Conservation (phyloP, 768 basidiomycete species). For the Tylopilus intermedius region DNA sequence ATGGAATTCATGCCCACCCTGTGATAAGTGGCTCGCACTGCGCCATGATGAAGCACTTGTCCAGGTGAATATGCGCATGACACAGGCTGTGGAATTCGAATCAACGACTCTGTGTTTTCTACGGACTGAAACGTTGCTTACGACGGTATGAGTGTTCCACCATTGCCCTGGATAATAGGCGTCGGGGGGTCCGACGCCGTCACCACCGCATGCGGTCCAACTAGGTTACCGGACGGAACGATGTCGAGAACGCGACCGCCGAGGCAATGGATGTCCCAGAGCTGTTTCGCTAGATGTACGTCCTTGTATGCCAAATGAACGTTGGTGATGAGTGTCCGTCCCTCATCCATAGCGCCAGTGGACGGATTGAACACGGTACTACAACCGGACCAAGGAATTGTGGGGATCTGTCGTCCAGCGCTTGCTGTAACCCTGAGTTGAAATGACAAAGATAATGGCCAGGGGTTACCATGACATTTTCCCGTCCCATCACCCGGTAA, state of each 20-base stretch:
- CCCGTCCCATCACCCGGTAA: too few relatives aligned
- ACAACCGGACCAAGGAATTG: too few relatives aligned
- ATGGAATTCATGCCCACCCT: conserved; percentile 37
- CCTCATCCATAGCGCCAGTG: background rate
- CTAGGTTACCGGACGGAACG: conserved; percentile 10
- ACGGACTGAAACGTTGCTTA: conserved; percentile 10
- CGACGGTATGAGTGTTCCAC: conserved; percentile 32
- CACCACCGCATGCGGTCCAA: background rate
- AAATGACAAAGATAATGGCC: background rate
- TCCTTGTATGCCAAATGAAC: conserved; percentile 31
- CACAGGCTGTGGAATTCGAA: conserved; percentile 35
- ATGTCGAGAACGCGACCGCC: conserved; percentile 27
- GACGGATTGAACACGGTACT: too few relatives aligned
- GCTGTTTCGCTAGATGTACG: conserved; percentile 19
- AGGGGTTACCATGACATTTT: background rate
- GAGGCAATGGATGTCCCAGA: conserved; percentile 32
- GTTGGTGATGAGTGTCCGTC: conserved; percentile 19
- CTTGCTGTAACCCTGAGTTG: background rate
- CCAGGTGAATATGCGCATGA: conserved; percentile 63
- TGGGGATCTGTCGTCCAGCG: background rate
- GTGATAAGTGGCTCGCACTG: conserved; percentile 46
- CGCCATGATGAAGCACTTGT: conserved; percentile 64
- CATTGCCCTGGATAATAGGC: conserved; percentile 20
- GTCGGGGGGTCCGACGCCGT: background rate
- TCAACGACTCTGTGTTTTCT: conserved; percentile 13